A percentile compares a stretch with the other conserved stretches of the same genome.
phyloP scores from a whole-genome alignment of 495 filamentous ascomycete genomes.

The Penicillium psychrofluorescens region DNA sequence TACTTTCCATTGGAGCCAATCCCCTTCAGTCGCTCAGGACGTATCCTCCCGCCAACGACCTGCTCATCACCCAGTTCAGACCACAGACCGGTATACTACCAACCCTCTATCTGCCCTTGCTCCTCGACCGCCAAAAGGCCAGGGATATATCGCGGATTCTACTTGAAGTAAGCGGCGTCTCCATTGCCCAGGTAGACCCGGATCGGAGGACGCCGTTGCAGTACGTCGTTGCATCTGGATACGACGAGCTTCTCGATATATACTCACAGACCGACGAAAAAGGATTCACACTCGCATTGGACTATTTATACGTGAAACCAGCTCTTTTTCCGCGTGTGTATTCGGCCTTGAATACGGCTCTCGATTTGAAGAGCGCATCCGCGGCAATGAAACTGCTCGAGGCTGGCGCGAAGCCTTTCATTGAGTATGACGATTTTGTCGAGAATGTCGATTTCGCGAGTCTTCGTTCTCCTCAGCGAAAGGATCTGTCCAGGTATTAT shows the following conservation, averaged over 20 bases:
- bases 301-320: conserved; percentile 42
- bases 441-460: conserved; percentile 15
- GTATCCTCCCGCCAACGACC: conserved; percentile 45
- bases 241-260: conserved; percentile 46
- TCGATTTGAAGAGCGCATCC: conserved; percentile 22
- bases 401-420: conserved; percentile 30
- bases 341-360: conserved; percentile 40
- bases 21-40: conserved; percentile 56
- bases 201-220: conserved; percentile 54
- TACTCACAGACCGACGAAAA: conserved; percentile 53
- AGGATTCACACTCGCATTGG: conserved; percentile 54
- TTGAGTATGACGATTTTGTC: conserved; percentile 33
- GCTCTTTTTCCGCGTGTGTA: conserved; percentile 5
- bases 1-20: conserved; percentile 73
- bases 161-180: conserved; percentile 57
- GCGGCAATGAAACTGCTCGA: conserved; percentile 38
- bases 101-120: conserved; percentile 41
- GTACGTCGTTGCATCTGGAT: conserved; percentile 37
- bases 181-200: conserved; percentile 62
- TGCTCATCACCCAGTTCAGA: conserved; percentile 14
- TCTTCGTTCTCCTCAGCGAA: too few species aligned
- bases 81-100: conserved; percentile 45
- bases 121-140: conserved; percentile 49
- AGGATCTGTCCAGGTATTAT: too few species aligned
- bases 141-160: conserved; percentile 52